Evolutionary conservation across 257 asterid species (phyloP), one percentile per base, ranked within the genome.

Genomic region (Plantago ovata): DNA sequence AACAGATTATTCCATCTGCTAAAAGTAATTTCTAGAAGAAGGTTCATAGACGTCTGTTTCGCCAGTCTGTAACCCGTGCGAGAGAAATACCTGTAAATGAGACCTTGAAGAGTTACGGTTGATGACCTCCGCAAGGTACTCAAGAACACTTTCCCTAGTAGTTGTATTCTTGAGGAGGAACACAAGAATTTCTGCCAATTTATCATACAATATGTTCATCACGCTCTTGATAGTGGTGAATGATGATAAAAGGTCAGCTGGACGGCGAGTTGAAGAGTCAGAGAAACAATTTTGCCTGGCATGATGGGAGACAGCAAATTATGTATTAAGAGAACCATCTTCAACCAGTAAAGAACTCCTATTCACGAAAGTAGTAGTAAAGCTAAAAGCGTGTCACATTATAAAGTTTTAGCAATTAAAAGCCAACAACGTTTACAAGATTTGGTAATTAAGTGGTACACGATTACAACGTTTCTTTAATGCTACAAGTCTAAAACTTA

Each of bases 281-380:
- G 98, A 85, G 80, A 93, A 93, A 84, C 95, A 93, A 58, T 85
- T 95, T 70, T 81, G 86, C 58, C 98, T 89, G 88, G 60, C 55
- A 73, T 44, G 53, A 69, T 45, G 39, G 58, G 61, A 66, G 33
- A 59, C 41, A 73, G 61, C 68, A 67, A 69, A 64, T 54, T 23
- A 53, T 72, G 50, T 79, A 64, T 52, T 13, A 16, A 16, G 1
- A 18, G 53, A 61, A 50, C 13, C 38, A 18, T 28, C 48, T 6
- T 18, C 7, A 1, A 8, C 36, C 36, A 28, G 7, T 1, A 28
- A 28, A 28, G 6, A 28, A 28, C 33, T 28, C 36, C 4, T 28
- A 28, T 3, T 3, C 36, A 28, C 36, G 36, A 28, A 28, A 28
- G 36, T 28, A 28, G 5, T 24, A 24, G 32, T 24, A 24, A 24